Evolutionary conservation across 176 grass and related monocot species (phyloP).

Genomic region (Raddia guianensis): DNA sequence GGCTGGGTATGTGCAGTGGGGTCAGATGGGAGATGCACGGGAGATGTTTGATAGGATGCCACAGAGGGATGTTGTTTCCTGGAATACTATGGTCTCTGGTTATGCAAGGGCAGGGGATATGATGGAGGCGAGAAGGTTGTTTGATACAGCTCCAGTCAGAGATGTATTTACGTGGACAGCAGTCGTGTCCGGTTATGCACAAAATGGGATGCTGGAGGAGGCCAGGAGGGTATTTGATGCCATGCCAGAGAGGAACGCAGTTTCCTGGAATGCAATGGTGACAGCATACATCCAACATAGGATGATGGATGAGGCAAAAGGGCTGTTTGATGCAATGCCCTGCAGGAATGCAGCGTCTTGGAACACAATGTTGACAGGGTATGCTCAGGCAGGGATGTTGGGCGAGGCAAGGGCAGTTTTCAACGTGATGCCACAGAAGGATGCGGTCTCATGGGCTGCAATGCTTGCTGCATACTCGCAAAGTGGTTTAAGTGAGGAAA

Average conservation of each 20-base stretch:
- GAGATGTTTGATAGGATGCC: constrained; percentile 79
- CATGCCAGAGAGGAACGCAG: constrained; percentile 82
- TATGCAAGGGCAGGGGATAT: constrained; percentile 73
- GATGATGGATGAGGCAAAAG: constrained; percentile 73
- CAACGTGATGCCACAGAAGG: constrained; percentile 65
- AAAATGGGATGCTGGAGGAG: constrained; percentile 83
- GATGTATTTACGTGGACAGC: constrained; percentile 97
- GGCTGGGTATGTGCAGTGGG: constrained; percentile 62
- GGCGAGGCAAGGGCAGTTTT: constrained; percentile 64
- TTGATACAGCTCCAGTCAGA: constrained; percentile 61
- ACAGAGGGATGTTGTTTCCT: constrained; percentile 67
- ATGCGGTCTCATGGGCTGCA: constrained; percentile 85
- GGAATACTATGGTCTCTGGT: constrained; percentile 83
- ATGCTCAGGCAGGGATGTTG: constrained; percentile 77
- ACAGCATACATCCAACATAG: constrained; percentile 70
- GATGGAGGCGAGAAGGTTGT: constrained; percentile 60
- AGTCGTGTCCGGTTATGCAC: constrained; percentile 79
- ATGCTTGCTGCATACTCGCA: constrained; percentile 84
- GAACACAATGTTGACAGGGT: constrained; percentile 91
- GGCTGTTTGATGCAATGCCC: constrained; percentile 71
- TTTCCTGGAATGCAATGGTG: constrained; percentile 91
- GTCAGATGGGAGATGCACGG: constrained; percentile 52
- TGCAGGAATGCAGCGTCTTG: constrained; percentile 71
- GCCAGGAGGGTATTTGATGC: constrained; percentile 71
- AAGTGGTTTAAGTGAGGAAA: constrained; percentile 71